A percentile compares a stretch with the other conserved stretches of the same genome.
These are phyloP conservation scores for Pyricularia pennisetigena DNA, from an alignment of 2,329 filamentous ascomycete genomes.

Conservation along the genomic window DNA sequence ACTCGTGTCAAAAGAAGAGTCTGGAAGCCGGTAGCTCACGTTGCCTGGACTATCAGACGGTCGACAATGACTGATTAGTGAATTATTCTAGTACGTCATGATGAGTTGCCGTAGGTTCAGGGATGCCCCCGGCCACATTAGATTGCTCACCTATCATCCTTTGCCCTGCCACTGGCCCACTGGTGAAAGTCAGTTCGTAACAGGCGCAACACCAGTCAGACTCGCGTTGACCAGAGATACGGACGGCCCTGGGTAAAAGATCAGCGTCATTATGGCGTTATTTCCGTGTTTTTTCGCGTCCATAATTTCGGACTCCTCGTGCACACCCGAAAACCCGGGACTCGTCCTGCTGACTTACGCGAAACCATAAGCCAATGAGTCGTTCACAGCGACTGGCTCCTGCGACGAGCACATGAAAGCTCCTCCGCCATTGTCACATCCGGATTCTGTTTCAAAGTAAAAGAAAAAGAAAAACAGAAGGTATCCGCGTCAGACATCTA, in stretches of 20 bases:
- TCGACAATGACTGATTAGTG: not conserved
- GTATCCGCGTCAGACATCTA: not conserved
- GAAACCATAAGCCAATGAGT: conserved; percentile 41
- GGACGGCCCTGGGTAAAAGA: conserved; percentile 24
- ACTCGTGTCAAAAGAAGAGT: not conserved
- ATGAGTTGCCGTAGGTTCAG: not conserved
- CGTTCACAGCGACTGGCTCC: conserved; percentile 39
- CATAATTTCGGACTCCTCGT: not conserved
- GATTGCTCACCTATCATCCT: conserved; percentile 32
- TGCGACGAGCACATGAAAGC: conserved; percentile 45
- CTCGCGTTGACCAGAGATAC: conserved; percentile 31
- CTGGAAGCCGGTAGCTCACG: not conserved
- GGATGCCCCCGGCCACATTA: not conserved
- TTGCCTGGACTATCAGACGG: not conserved
- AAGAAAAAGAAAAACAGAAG: not conserved
- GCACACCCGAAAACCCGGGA: not conserved
- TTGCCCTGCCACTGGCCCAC: conserved; percentile 41
- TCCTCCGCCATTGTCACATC: conserved; percentile 30
- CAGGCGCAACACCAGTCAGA: conserved; percentile 41
- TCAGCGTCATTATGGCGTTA: not conserved
- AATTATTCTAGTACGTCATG: not conserved
- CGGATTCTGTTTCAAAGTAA: conserved; percentile 12
- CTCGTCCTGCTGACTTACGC: conserved; percentile 16
- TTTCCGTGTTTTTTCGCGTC: too few species aligned
- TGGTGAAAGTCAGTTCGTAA: conserved; percentile 52